Evolutionary conservation across 768 basidiomycete species (phyloP).

Genomic region (Serendipita sp.): DNA sequence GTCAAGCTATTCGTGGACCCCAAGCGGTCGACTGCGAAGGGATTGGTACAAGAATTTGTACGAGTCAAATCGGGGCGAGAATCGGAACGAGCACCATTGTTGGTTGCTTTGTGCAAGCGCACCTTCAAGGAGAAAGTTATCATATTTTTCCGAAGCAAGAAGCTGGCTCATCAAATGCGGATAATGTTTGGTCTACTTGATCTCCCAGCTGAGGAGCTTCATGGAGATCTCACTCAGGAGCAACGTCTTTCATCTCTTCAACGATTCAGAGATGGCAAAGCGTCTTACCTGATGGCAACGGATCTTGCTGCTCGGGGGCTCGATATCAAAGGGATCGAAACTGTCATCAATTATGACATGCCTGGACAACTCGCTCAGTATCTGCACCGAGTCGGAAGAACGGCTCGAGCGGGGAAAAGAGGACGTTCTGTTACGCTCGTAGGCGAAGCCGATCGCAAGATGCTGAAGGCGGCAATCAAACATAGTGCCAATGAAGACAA

Average conservation of each 20-base stretch:
- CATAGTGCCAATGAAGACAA: constrained; percentile 50
- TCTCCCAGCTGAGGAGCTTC: constrained; percentile 84
- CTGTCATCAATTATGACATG: constrained; percentile 99
- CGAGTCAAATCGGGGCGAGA: constrained; percentile 74
- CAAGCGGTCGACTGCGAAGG: constrained; percentile 70
- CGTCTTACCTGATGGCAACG: constrained; percentile 92
- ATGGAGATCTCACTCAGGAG: constrained; percentile 92
- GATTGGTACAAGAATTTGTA: constrained; percentile 87
- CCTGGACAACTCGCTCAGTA: constrained; percentile 85
- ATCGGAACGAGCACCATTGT: constrained; percentile 56
- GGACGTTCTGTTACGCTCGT: constrained; percentile 92
- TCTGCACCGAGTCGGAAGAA: constrained; percentile 92
- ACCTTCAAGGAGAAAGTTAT: constrained; percentile 75
- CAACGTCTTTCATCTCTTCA: constrained; percentile 84
- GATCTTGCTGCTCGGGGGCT: constrained; percentile 91
- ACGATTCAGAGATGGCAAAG: constrained; percentile 69
- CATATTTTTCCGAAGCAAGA: constrained; percentile 92
- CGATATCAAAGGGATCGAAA: constrained; percentile 95
- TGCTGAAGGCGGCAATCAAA: constrained; percentile 92
- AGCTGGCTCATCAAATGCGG: constrained; percentile 92
- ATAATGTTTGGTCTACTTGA: constrained; percentile 78
- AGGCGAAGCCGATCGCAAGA: constrained; percentile 89
- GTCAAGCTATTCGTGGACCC: constrained; percentile 93
- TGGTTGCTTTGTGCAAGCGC: constrained; percentile 72
- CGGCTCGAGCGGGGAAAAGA: constrained; percentile 84